A percentile compares a stretch with the other conserved stretches of the same genome.
phyloP scores from a whole-genome alignment of 2,329 filamentous ascomycete species.

The Diaporthe citri region DNA sequence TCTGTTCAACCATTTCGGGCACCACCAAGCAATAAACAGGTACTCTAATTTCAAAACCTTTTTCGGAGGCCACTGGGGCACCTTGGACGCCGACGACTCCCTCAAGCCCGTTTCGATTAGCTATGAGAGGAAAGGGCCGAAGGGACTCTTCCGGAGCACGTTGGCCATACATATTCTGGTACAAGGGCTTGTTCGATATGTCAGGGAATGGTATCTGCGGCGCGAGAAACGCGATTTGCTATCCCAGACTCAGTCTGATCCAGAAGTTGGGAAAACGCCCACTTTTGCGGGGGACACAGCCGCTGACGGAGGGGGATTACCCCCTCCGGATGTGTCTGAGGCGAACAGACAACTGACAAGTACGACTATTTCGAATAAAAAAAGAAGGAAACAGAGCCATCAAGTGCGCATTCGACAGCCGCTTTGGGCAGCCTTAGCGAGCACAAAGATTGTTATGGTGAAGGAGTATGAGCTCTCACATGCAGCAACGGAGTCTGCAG shows the following conservation, averaged over 20 bases:
- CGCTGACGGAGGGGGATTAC: constrained; percentile 61
- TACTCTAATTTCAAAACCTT: constrained; percentile 55
- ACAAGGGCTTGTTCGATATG: constrained; percentile 78
- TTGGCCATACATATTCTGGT: constrained; percentile 82
- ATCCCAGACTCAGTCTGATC: constrained; percentile 65
- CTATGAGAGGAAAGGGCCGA: constrained; percentile 70
- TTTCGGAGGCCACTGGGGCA: constrained; percentile 51
- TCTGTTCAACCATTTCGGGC: constrained; percentile 64
- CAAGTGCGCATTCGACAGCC: constrained; percentile 92
- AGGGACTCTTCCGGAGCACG: constrained; percentile 76
- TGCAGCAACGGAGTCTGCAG: constrained; percentile 78
- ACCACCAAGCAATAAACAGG: constrained; percentile 58
- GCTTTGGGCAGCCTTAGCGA: constrained; percentile 93
- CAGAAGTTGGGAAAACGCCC: constrained; percentile 69
- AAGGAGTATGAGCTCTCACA: constrained; percentile 90
- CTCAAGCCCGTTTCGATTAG: constrained; percentile 58
- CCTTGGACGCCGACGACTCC: constrained; percentile 60
- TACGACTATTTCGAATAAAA: constrained; percentile 75
- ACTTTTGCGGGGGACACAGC: constrained; percentile 52
- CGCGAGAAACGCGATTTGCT: constrained; percentile 68
- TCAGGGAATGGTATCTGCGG: constrained; percentile 76
- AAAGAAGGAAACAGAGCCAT: constrained; percentile 90
- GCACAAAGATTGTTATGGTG: constrained; percentile 95
- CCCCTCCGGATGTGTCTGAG: constrained; percentile 64
- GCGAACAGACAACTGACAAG: constrained; percentile 66